Evolutionary conservation across 2,329 filamentous ascomycete species (phyloP).

Genomic region (Fonsecaea pedrosoi): DNA sequence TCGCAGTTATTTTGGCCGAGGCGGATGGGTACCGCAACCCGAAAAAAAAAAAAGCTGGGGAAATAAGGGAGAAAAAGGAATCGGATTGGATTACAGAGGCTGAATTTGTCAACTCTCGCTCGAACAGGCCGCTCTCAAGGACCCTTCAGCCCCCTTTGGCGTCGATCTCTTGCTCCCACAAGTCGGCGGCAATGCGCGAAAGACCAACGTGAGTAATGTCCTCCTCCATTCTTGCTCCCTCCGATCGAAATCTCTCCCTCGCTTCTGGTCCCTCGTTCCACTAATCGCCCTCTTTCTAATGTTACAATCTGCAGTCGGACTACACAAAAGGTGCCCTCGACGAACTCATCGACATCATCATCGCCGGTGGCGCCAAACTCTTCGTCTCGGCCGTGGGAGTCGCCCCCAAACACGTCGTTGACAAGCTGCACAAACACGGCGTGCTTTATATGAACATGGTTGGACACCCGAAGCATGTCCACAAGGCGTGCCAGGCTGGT

Average conservation of each 20-base stretch:
- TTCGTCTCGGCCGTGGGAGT: slow-evolving; percentile 84
- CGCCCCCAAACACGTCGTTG: slow-evolving; percentile 71
- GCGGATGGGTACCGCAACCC: neutral
- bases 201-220: slow-evolving; percentile 62
- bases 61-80: too few species aligned
- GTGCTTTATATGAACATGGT: slow-evolving; percentile 91
- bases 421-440: slow-evolving; percentile 71
- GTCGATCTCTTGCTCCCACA: slow-evolving; percentile 83
- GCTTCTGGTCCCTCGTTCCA: neutral
- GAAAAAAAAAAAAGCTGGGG: too few species aligned
- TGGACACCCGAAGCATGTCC: slow-evolving; percentile 79
- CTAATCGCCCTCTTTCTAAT: neutral
- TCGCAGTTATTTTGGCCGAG: neutral
- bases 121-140: slow-evolving; percentile 63
- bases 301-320: slow-evolving; percentile 65
- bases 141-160: slow-evolving; percentile 74
- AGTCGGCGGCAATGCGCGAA: slow-evolving; percentile 75
- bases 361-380: slow-evolving; percentile 74
- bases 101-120: neutral
- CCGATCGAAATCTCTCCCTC: neutral
- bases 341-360: slow-evolving; percentile 78
- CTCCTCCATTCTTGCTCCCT: neutral
- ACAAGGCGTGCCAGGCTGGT: slow-evolving; percentile 77
- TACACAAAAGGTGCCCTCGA: slow-evolving; percentile 82
- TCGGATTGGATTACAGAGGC: neutral